Base-by-base conservation (phyloP, 371 early-diverging fungal genomes). In the Mortierella sp. region DNA sequence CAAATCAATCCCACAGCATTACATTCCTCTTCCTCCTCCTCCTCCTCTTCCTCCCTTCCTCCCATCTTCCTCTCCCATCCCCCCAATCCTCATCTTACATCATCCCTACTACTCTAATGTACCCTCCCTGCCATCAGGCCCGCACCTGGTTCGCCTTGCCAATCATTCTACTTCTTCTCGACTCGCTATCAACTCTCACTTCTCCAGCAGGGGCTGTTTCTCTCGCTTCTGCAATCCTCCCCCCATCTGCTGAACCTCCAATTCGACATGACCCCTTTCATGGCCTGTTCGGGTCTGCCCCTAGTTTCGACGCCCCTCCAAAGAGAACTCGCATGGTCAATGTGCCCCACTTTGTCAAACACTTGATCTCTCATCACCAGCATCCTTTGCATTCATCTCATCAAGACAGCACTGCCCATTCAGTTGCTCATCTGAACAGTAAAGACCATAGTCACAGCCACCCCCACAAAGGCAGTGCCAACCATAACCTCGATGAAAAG, bases 341-440 rank as follows among this genome's bases (percentile, higher is more conserved):
- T 20, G 60, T 73, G 5, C 74, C 74, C 20, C 58, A 68, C 64
- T 73, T 73, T 73, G 74, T 73, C 0, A 32, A 59, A 24, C 74
- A 73, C 68, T 43, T 73, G 74, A 67, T 73, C n/a, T 40, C 66
- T 16, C 26, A 66, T 0, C 60, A 51, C 24, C 64, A 59, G n/a
- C 51, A 59, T n/a, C 43, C 47, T 4, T 58, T 45, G 16, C 47
- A 47, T 24, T 47, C 70, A 63, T 45, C 64, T 32, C 4, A 28
- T 6, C 59, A 45, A 20, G 60, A 60, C 37, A 60, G 12, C 10
- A 37, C 37, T 22, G 49, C n/a, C n/a, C 6, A 49, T 16, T 49
- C n/a, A 49, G 0, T n/a, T 22, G 6, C n/a, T 20, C n/a, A 49
- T 49, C 49, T n/a, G 1, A 1, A n/a, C 49, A 54, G 26, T 12